Evolutionary conservation across 2,329 filamentous ascomycete species (phyloP).

Genomic region (Epichloe uncinata): DNA sequence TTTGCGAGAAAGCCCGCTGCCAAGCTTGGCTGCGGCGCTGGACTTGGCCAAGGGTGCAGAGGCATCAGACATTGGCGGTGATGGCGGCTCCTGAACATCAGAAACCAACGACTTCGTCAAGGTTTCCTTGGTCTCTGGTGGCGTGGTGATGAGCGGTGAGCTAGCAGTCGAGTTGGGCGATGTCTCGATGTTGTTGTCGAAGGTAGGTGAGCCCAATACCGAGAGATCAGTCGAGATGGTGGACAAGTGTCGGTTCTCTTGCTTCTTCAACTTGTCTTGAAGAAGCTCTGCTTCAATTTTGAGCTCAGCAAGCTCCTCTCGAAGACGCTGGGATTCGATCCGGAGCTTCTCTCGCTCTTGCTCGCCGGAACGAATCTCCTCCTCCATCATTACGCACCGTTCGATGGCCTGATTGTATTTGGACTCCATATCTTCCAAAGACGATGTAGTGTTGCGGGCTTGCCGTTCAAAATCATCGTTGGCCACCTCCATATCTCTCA

Average conservation of each 20-base stretch:
- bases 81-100: slow-evolving; percentile 71
- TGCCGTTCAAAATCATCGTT: slow-evolving; percentile 98
- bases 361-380: slow-evolving; percentile 83
- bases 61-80: slow-evolving; percentile 82
- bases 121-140: slow-evolving; percentile 57
- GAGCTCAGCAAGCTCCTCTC: slow-evolving; percentile 83
- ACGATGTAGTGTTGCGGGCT: slow-evolving; percentile 88
- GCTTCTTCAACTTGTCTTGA: slow-evolving; percentile 80
- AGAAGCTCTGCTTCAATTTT: slow-evolving; percentile 92
- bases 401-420: slow-evolving; percentile 96
- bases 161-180: slow-evolving; percentile 80
- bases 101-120: slow-evolving; percentile 44
- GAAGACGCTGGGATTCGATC: slow-evolving; percentile 79
- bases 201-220: slow-evolving; percentile 54
- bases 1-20: slow-evolving; percentile 23
- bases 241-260: slow-evolving; percentile 44
- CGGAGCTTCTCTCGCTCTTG: slow-evolving; percentile 80
- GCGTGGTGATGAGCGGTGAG: slow-evolving; percentile 80
- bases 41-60: slow-evolving; percentile 48
- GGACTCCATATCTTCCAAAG: slow-evolving; percentile 89
- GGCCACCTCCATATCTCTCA: slow-evolving; percentile 91
- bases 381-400: slow-evolving; percentile 81
- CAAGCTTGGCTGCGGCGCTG: slow-evolving; percentile 27
- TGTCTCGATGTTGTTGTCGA: slow-evolving; percentile 54
- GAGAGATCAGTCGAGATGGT: slow-evolving; percentile 49